Evolutionary conservation across 352 stramenopile genomes (phyloP).

Genomic region (Phytophthora chlamydospora): DNA sequence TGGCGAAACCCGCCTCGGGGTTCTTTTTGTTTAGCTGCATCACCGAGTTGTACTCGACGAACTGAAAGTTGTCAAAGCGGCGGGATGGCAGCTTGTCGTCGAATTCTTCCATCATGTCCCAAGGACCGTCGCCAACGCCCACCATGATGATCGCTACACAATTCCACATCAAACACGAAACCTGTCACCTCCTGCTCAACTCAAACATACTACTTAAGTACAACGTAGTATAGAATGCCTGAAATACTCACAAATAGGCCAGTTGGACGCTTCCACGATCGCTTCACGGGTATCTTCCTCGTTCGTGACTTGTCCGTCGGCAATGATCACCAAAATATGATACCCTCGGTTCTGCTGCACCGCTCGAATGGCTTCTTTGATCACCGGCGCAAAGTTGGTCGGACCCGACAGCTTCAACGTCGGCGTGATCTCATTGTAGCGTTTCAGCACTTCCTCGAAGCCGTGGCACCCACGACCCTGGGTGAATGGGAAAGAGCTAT

Average conservation of each 20-base stretch:
- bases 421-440: conserved; percentile 71
- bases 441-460: conserved; percentile 58
- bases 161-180: background rate
- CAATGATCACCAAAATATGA: conserved; percentile 82
- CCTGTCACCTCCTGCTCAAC: background rate
- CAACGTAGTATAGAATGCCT: too few species aligned
- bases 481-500: conserved; percentile 50
- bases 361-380: conserved; percentile 55
- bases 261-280: conserved; percentile 74
- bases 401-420: conserved; percentile 65
- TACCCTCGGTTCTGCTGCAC: conserved; percentile 59
- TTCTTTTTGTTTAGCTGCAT: conserved; percentile 77
- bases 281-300: conserved; percentile 60
- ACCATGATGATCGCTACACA: conserved; percentile 53
- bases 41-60: conserved; percentile 71
- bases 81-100: conserved; percentile 64
- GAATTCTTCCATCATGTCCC: conserved; percentile 81
- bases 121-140: conserved; percentile 77
- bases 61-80: conserved; percentile 86
- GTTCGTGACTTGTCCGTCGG: conserved; percentile 80
- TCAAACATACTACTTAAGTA: too few species aligned
- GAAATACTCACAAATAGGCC: conserved; percentile 56
- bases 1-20: too few species aligned
- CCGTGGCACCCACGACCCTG: conserved; percentile 47
- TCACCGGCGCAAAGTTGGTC: conserved; percentile 83